phyloP scores from a whole-genome alignment of 495 filamentous ascomycete genomes.

The Xylaria longipes region DNA sequence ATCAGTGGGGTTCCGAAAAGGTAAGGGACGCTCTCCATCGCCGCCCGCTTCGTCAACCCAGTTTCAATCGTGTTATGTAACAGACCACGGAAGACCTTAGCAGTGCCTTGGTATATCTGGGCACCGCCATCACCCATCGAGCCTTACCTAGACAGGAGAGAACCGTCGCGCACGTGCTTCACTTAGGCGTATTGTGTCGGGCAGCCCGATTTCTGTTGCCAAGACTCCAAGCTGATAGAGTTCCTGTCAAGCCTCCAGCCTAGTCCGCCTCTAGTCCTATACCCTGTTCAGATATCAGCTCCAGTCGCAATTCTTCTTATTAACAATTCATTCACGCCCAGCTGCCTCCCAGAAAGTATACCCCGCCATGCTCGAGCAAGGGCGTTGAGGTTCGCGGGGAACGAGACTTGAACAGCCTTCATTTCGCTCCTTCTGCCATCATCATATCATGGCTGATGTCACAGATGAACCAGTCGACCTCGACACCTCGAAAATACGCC shows the following conservation, averaged over 20 bases:
- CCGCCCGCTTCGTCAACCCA: neutral
- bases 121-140: neutral
- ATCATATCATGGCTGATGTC: conserved; percentile 46
- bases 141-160: conserved; percentile 10
- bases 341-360: conserved; percentile 1
- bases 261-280: neutral
- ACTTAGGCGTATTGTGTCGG: neutral
- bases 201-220: neutral
- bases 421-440: conserved; percentile 30
- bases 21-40: neutral
- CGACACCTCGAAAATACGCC: conserved; percentile 58
- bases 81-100: neutral
- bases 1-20: neutral
- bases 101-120: conserved; percentile 3
- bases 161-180: conserved; percentile 13
- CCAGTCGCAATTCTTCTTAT: neutral
- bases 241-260: neutral
- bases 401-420: conserved; percentile 8
- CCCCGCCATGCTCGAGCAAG: conserved; percentile 4
- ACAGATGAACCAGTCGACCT: conserved; percentile 41
- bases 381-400: conserved; percentile 17
- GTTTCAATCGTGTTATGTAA: neutral
- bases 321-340: conserved; percentile 8
- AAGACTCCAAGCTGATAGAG: neutral
- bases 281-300: neutral